Conservation (phyloP, 2,329 filamentous ascomycete genomes). For the Monosporascus sp. region DNA sequence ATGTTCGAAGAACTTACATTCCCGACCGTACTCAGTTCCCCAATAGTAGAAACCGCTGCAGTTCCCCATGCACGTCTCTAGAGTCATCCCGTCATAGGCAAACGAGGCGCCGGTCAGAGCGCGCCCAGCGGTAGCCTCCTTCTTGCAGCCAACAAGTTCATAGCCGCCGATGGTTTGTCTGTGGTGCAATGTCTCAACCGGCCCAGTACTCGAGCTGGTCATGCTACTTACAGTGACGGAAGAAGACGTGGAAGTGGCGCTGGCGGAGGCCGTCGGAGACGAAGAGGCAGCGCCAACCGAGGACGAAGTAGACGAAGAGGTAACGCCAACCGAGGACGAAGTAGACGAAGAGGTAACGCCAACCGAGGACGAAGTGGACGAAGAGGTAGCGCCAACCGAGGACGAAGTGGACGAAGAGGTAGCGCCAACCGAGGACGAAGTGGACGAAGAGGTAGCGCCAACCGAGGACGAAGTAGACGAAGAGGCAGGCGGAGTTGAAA, state of each 20-base stretch:
- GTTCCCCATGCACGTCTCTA: constrained; percentile 41
- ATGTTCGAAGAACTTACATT: constrained; percentile 32
- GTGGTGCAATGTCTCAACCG: constrained; percentile 30
- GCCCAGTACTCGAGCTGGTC: constrained; percentile 22
- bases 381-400: constrained; percentile 4
- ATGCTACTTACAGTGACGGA: constrained; percentile 14
- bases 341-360: constrained; percentile 6
- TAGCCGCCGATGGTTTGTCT: constrained; percentile 39
- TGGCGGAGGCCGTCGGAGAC: not conserved
- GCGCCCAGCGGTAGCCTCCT: constrained; percentile 37
- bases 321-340: constrained; percentile 4
- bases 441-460: constrained; percentile 5
- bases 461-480: constrained; percentile 11
- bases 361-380: constrained; percentile 10
- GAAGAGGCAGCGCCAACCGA: constrained; percentile 1
- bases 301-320: constrained; percentile 10
- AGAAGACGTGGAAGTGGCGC: constrained; percentile 17
- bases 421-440: constrained; percentile 5
- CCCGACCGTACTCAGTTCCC: constrained; percentile 47
- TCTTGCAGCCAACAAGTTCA: constrained; percentile 41
- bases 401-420: constrained; percentile 11
- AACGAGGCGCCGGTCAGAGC: constrained; percentile 36
- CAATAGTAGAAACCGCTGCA: constrained; percentile 43
- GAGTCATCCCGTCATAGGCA: constrained; percentile 44
- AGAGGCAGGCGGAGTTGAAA: constrained; percentile 11